These are phyloP conservation scores for Chlamydomonas sp. DNA, from an alignment of 139 green algal species.

Conservation along the genomic window DNA sequence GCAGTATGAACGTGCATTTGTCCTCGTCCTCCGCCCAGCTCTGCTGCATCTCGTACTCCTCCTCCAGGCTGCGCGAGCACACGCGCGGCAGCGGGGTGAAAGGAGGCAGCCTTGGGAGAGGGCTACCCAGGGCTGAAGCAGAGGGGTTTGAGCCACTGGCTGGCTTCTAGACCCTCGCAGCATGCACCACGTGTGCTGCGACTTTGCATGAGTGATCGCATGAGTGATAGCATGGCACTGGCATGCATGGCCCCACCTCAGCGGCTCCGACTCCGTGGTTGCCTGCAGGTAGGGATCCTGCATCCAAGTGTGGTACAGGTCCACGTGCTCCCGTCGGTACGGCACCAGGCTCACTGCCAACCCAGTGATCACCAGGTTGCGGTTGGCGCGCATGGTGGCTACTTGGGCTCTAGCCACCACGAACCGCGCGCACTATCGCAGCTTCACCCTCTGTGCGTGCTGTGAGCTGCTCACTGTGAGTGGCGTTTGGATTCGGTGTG, in stretches of 20 bases:
- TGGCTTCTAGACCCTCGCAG: neutral
- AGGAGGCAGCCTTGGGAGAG: conserved; percentile 41
- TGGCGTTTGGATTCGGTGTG: too few species aligned
- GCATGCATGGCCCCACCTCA: conserved; percentile 32
- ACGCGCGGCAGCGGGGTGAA: conserved; percentile 60
- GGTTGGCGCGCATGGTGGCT: conserved; percentile 54
- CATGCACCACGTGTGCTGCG: neutral
- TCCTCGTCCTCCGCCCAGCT: conserved; percentile 62
- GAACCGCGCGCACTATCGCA: too few species aligned
- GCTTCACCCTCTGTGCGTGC: too few species aligned
- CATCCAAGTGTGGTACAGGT: conserved; percentile 45
- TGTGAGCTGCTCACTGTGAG: too few species aligned
- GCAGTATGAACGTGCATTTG: conserved; percentile 79
- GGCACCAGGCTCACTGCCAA: conserved; percentile 55
- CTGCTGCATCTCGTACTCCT: conserved; percentile 77
- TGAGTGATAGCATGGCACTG: neutral
- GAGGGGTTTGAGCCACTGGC: neutral
- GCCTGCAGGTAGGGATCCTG: conserved; percentile 53
- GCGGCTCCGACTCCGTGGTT: conserved; percentile 65
- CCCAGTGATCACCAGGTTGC: conserved; percentile 47
- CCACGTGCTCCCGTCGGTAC: conserved; percentile 67
- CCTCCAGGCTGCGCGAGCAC: conserved; percentile 47
- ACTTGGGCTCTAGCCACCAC: too few species aligned
- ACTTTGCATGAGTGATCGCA: neutral
- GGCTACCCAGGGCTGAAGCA: neutral